These are phyloP conservation scores for Penicillium freii DNA, from an alignment of 2,329 filamentous ascomycete genomes.

Conservation along the genomic window DNA sequence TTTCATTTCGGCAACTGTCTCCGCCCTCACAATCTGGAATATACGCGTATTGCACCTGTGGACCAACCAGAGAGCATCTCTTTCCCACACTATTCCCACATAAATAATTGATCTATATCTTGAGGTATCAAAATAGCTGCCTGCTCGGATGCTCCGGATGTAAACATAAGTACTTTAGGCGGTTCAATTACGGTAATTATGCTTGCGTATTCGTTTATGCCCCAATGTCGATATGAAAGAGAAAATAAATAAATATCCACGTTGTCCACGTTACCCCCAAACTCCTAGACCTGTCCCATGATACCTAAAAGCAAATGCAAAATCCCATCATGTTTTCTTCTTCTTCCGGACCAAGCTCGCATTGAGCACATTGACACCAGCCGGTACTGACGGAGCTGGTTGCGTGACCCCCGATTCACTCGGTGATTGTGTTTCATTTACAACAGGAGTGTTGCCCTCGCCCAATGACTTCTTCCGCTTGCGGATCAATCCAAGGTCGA, in stretches of 20 bases:
- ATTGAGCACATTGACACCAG: slow-evolving; percentile 40
- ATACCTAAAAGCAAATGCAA: background rate
- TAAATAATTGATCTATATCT: background rate
- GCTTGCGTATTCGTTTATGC: background rate
- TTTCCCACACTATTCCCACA: background rate
- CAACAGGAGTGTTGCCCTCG: slow-evolving; percentile 12
- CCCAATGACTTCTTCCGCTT: slow-evolving; percentile 39
- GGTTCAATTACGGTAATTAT: background rate
- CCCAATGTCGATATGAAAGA: background rate
- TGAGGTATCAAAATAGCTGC: background rate
- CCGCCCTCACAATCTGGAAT: background rate
- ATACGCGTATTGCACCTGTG: background rate
- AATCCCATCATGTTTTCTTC: slow-evolving; percentile 36
- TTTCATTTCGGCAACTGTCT: slow-evolving; percentile 11
- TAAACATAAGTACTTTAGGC: background rate
- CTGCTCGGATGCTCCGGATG: background rate
- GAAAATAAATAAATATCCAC: background rate
- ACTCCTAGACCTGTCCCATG: background rate
- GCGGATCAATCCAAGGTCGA: slow-evolving; percentile 34
- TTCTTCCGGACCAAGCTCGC: slow-evolving; percentile 41
- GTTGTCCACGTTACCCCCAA: background rate
- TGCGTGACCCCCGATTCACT: background rate
- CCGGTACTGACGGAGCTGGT: slow-evolving; percentile 11
- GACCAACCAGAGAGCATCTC: background rate
- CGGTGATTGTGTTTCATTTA: slow-evolving; percentile 6